Evolutionary conservation across 1,139 yeast genomes (phyloP).

Genomic region (Sugiyamaella paludigena): DNA sequence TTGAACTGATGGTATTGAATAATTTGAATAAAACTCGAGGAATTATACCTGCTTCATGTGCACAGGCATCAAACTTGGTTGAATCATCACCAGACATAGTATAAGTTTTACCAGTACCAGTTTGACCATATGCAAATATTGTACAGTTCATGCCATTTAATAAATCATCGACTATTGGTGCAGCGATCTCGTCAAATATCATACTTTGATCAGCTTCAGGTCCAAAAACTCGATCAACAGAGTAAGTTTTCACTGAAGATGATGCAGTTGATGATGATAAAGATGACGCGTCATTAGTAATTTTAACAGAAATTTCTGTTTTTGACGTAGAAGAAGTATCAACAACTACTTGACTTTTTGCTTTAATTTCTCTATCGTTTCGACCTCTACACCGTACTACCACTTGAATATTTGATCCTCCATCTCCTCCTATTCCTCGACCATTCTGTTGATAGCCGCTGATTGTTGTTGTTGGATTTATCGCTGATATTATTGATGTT

Average conservation of each 20-base stretch:
- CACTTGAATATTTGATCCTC: conserved; percentile 61
- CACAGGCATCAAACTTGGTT: conserved; percentile 20
- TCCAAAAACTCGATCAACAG: conserved; percentile 69
- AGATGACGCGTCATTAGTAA: conserved; percentile 16
- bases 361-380: conserved; percentile 63
- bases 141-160: conserved; percentile 60
- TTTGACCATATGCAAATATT: conserved; percentile 83
- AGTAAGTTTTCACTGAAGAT: conserved; percentile 47
- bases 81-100: conserved; percentile 76
- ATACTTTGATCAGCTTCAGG: conserved; percentile 67
- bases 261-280: conserved; percentile 8
- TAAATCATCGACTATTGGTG: conserved; percentile 58
- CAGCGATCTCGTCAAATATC: conserved; percentile 58
- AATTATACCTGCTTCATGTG: conserved; percentile 57
- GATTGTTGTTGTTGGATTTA: no score
- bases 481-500: no score
- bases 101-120: conserved; percentile 84
- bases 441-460: no score
- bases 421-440: not conserved
- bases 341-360: conserved; percentile 73
- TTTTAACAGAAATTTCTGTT: conserved; percentile 24
- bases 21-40: conserved; percentile 51
- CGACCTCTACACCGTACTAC: conserved; percentile 88
- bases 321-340: conserved; percentile 26
- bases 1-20: conserved; percentile 28